These are phyloP conservation scores for Hanseniaspora jakobsenii DNA, from an alignment of 805 yeast genomes.

Conservation along the genomic window DNA sequence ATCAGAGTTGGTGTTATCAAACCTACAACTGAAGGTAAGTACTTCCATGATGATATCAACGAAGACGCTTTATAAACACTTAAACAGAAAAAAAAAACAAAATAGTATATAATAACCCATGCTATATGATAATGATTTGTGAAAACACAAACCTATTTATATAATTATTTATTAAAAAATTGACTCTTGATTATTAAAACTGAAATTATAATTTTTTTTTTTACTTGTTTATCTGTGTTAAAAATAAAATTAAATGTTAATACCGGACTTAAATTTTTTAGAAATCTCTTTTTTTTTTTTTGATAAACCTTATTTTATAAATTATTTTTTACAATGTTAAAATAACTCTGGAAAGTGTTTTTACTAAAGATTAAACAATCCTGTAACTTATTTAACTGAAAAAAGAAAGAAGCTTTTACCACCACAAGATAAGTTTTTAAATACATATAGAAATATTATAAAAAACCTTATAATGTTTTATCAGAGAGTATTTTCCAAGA, in stretches of 20 bases:
- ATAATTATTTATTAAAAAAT: too few species aligned
- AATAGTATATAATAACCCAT: too few species aligned
- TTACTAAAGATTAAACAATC: too few species aligned
- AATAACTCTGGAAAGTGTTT: too few species aligned
- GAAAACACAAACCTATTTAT: too few species aligned
- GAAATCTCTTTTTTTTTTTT: neutral
- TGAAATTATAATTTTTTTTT: neutral
- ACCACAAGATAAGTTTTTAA: too few species aligned
- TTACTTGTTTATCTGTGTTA: neutral
- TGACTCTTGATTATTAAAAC: neutral
- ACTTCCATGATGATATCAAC: conserved; percentile 87
- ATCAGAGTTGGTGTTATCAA: conserved; percentile 77
- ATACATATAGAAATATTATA: too few species aligned
- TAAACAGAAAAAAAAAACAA: too few species aligned
- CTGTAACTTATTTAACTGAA: too few species aligned
- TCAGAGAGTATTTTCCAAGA: neutral
- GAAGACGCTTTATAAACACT: conserved; percentile 46
- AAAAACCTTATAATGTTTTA: neutral
- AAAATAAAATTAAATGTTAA: neutral
- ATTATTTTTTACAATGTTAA: too few species aligned
- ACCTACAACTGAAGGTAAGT: conserved; percentile 81
- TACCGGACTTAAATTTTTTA: neutral
- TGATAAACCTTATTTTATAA: too few species aligned
- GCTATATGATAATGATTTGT: too few species aligned
- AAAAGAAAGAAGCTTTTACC: neutral